Percentiles rank a stretch among this genome's conserved stretches.
phyloP scores from a whole-genome alignment of 2,329 filamentous ascomycete species.

The Monilinia aucupariae region DNA sequence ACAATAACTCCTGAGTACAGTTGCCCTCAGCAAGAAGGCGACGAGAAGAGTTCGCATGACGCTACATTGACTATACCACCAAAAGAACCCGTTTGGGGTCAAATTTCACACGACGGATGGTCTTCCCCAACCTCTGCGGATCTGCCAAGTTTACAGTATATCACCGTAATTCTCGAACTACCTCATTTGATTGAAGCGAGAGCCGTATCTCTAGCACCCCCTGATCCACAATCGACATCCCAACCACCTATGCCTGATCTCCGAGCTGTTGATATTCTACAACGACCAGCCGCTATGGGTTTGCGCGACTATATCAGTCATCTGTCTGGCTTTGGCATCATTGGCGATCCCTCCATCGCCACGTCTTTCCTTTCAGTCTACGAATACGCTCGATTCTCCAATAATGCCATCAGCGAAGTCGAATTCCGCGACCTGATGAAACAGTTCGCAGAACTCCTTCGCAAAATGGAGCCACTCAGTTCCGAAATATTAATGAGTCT shows the following conservation, averaged over 20 bases:
- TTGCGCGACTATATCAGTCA: slow-evolving; percentile 74
- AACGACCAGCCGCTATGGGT: slow-evolving; percentile 64
- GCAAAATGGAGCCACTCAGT: slow-evolving; percentile 58
- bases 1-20: slow-evolving; percentile 18
- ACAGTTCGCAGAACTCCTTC: slow-evolving; percentile 74
- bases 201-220: slow-evolving; percentile 74
- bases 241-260: slow-evolving; percentile 52
- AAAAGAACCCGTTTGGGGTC: slow-evolving; percentile 58
- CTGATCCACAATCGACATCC: slow-evolving; percentile 41
- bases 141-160: slow-evolving; percentile 76
- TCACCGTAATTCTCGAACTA: slow-evolving; percentile 73
- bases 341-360: slow-evolving; percentile 48
- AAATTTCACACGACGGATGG: slow-evolving; percentile 86
- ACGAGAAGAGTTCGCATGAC: slow-evolving; percentile 19
- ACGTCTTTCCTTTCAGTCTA: slow-evolving; percentile 67
- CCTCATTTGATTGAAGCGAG: slow-evolving; percentile 89
- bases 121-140: slow-evolving; percentile 71
- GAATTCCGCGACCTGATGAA: slow-evolving; percentile 78
- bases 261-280: slow-evolving; percentile 64
- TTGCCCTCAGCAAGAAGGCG: slow-evolving; percentile 14
- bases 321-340: slow-evolving; percentile 61
- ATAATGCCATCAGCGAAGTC: slow-evolving; percentile 57
- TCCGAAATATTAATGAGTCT: slow-evolving; percentile 26
- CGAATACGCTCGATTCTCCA: slow-evolving; percentile 80
- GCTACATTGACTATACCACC: slow-evolving; percentile 25